Evolutionary conservation across 2,329 filamentous ascomycete species (phyloP), one percentile per base, ranked within the genome.

Genomic region (Monosporascus sp.): DNA sequence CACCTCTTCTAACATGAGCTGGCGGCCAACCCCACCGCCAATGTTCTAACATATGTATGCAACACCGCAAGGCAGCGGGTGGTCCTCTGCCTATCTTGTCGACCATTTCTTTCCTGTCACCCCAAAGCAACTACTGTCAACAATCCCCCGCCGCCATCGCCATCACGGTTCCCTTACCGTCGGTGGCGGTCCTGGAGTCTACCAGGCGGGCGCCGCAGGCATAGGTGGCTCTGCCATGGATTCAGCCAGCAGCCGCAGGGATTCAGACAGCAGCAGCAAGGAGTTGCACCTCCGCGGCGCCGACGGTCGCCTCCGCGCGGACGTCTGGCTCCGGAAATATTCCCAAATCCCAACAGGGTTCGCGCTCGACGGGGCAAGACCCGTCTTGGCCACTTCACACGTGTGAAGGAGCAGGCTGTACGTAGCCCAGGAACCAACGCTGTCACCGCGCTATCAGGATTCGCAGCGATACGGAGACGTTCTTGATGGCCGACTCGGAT

Each of bases 181-280:
- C 93, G 35, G 95, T 91, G n/a, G 77, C 92, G 43, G 93, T 97
- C 72, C 80, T 86, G 51, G 93, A 97, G 74, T 83, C 90, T 62
- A 89, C 91, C n/a, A 97, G 92, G 92, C 97, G 59, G 90, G 89
- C 43, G 83, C 83, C 25, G 82, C 82, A 59, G 86, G 86, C 50
- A 72, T 93, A 2, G 77, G 74, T 11, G 87, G 81, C 4, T 86
- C 86, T 31, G 20, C 65, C 90, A 35, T 62, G 88, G 14, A 67
- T 88, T 27, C 86, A 90, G 9, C 90, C 91, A 93, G 92, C 38
- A 87, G 87, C 14, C 97, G 97, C 74, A 88, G 93, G 53, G 88
- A 79, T 48, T 82, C 97, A 57, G 97, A 97, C 73, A 86, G 96
- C 56, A 71, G 96, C 48, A 97, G 96, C 70, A 97, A 93, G 93